A percentile compares a stretch with the other conserved stretches of the same genome.
Conservation (phyloP, 2,329 filamentous ascomycete species). For the Magnaporthiopsis incrustans region DNA sequence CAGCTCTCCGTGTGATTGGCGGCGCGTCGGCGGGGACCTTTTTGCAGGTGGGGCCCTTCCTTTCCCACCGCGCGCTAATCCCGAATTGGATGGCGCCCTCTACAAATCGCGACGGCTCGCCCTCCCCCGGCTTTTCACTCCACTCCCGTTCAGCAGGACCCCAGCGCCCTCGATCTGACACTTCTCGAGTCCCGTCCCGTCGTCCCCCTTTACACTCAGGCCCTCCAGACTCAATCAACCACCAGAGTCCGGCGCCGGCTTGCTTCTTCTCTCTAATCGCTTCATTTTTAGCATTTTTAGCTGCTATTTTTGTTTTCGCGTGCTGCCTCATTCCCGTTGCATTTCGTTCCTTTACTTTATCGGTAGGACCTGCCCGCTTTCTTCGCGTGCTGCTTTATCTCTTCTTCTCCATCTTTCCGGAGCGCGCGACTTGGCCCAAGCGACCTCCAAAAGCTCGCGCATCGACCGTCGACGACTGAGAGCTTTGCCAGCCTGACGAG, state of each 20-base stretch:
- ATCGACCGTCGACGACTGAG: not conserved
- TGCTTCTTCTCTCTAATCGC: not conserved
- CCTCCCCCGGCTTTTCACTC: not conserved
- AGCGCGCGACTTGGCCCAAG: not conserved
- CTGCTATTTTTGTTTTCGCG: constrained; percentile 4
- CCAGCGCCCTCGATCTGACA: not conserved
- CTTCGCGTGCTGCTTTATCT: not conserved
- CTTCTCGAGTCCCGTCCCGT: not conserved
- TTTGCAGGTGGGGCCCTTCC: not conserved
- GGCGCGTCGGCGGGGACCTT: not conserved
- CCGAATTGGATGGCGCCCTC: not conserved
- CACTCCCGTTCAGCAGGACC: not conserved
- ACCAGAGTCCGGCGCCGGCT: not conserved
- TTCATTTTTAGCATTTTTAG: not conserved
- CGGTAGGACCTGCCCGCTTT: not conserved
- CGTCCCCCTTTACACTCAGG: not conserved
- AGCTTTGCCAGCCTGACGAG: not conserved
- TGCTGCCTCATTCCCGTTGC: not conserved
- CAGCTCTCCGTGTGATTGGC: not conserved
- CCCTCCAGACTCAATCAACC: not conserved
- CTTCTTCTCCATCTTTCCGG: not conserved
- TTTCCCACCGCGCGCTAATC: not conserved
- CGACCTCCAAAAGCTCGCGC: not conserved
- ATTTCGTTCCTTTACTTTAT: not conserved
- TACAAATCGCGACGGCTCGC: not conserved